phyloP scores from a whole-genome alignment of 495 filamentous ascomycete genomes.

The Penicillium herquei region DNA sequence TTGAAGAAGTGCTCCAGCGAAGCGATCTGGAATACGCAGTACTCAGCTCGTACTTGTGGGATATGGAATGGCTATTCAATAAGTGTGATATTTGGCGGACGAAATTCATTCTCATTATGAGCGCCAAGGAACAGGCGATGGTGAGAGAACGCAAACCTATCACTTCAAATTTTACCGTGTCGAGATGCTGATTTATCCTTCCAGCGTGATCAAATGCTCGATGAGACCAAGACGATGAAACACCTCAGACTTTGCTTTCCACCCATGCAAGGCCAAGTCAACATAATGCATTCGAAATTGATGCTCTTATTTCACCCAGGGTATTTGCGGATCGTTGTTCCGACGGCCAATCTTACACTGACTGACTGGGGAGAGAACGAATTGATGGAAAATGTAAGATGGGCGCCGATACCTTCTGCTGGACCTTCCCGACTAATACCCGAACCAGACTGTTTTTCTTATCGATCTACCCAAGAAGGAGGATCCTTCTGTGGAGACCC shows the following conservation, averaged over 20 bases:
- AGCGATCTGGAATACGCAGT: conserved; percentile 70
- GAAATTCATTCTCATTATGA: conserved; percentile 66
- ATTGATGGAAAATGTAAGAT: conserved; percentile 71
- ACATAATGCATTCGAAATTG: conserved; percentile 86
- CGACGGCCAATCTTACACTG: conserved; percentile 74
- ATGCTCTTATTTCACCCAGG: conserved; percentile 71
- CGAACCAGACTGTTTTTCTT: conserved; percentile 64
- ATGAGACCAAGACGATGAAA: conserved; percentile 51
- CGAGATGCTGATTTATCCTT: background rate
- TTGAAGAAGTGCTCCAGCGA: conserved; percentile 85
- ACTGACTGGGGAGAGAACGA: conserved; percentile 84
- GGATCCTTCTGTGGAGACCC: conserved; percentile 13
- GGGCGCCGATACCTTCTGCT: background rate
- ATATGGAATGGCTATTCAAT: conserved; percentile 66
- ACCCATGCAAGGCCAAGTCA: conserved; percentile 61
- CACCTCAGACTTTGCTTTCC: conserved; percentile 77
- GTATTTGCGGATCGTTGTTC: conserved; percentile 73
- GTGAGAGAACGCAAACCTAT: background rate
- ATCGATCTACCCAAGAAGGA: conserved; percentile 72
- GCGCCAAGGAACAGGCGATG: conserved; percentile 55
- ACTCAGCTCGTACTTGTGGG: conserved; percentile 84
- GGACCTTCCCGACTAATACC: background rate
- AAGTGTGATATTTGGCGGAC: conserved; percentile 57
- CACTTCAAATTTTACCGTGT: background rate
- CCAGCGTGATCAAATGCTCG: conserved; percentile 11